Conservation (phyloP, 306 rosid species). For the Carpinus fangiana region DNA sequence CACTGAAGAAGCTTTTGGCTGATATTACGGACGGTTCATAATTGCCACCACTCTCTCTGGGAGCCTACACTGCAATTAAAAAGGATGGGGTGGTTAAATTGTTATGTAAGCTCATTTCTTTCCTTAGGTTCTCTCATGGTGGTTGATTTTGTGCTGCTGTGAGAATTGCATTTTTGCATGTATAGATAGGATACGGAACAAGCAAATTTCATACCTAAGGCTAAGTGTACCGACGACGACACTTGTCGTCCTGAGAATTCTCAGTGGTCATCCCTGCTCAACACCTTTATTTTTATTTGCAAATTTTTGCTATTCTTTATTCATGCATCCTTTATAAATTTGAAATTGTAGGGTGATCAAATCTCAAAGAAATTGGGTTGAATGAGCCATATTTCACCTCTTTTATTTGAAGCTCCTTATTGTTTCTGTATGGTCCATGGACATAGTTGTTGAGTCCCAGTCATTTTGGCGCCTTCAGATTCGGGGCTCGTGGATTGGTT, state of each 20-base stretch:
- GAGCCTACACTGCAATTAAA: constrained; percentile 17
- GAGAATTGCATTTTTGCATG: constrained; percentile 52
- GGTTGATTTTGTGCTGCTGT: constrained; percentile 37
- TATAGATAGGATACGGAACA: constrained; percentile 44
- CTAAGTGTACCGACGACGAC: background rate
- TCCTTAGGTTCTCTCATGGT: constrained; percentile 45
- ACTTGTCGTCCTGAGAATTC: background rate
- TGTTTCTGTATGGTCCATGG: background rate
- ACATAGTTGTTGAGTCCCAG: background rate
- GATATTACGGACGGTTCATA: constrained; percentile 43
- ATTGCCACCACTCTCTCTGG: constrained; percentile 17
- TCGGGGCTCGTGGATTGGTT: no score
- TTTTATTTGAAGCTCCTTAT: background rate
- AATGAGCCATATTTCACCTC: background rate
- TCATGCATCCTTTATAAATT: background rate
- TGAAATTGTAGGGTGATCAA: background rate
- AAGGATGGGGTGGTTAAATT: constrained; percentile 16
- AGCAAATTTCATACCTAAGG: background rate
- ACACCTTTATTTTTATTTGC: background rate
- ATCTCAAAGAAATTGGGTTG: background rate
- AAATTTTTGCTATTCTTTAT: background rate
- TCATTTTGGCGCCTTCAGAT: background rate
- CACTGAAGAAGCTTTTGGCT: constrained; percentile 71
- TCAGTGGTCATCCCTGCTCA: background rate
- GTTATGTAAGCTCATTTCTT: constrained; percentile 30